Conservation (phyloP, 768 basidiomycete genomes). For the Royoungia palumana region DNA sequence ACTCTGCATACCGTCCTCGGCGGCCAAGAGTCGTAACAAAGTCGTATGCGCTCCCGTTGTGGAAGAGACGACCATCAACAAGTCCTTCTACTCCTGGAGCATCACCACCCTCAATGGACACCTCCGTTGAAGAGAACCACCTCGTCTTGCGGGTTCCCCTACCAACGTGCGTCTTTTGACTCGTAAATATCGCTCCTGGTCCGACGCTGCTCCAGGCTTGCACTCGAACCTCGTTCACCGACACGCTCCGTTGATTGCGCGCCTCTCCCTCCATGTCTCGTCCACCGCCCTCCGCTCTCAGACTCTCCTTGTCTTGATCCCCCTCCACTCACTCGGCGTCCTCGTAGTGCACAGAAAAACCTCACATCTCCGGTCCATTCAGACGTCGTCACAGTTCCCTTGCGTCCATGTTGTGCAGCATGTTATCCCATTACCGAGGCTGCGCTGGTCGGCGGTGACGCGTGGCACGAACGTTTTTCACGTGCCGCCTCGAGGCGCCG, state of each 20-base stretch:
- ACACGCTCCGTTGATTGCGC: slow-evolving; percentile 32
- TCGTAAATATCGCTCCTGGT: neutral
- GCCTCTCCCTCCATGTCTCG: slow-evolving; percentile 53
- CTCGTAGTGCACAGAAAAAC: slow-evolving; percentile 19
- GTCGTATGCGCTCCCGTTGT: slow-evolving; percentile 67
- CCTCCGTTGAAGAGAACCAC: slow-evolving; percentile 35
- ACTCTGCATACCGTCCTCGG: slow-evolving; percentile 38
- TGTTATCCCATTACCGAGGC: slow-evolving; percentile 61
- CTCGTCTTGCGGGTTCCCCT: slow-evolving; percentile 60
- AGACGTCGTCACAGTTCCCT: slow-evolving; percentile 52
- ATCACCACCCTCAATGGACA: slow-evolving; percentile 8
- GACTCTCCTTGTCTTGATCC: neutral
- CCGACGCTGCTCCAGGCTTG: slow-evolving; percentile 36
- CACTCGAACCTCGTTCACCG: slow-evolving; percentile 40
- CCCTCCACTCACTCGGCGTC: slow-evolving; percentile 6
- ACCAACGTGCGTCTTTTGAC: slow-evolving; percentile 47
- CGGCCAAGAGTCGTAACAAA: slow-evolving; percentile 56
- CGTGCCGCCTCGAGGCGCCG: slow-evolving; percentile 60
- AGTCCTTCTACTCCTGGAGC: slow-evolving; percentile 20
- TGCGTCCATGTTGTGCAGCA: slow-evolving; percentile 67
- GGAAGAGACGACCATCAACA: slow-evolving; percentile 41
- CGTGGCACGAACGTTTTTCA: slow-evolving; percentile 63
- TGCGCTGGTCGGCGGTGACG: slow-evolving; percentile 49
- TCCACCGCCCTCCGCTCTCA: slow-evolving; percentile 40
- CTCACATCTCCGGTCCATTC: slow-evolving; percentile 36